Percentiles rank a stretch among this genome's conserved stretches.
Conservation (phyloP, 1,139 yeast genomes). For the Scheffersomyces titani region DNA sequence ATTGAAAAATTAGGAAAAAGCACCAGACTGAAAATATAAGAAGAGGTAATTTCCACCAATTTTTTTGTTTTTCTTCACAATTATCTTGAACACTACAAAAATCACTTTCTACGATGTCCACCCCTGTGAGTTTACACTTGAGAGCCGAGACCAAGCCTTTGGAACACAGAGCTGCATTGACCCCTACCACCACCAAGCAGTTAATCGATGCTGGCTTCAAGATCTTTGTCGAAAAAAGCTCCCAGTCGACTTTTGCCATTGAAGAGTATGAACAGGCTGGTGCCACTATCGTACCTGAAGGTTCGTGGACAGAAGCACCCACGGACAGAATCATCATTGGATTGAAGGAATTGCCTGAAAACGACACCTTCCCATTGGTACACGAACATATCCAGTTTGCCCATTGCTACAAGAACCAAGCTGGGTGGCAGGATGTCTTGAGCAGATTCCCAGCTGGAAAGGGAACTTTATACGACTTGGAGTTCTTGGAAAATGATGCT, state of each 20-base stretch:
- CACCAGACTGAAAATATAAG: neutral
- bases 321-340: conserved; percentile 87
- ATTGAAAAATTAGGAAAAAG: neutral
- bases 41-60: neutral
- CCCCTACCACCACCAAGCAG: conserved; percentile 86
- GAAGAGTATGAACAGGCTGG: conserved; percentile 81
- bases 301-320: conserved; percentile 92
- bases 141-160: conserved; percentile 97
- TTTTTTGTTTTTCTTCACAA: neutral
- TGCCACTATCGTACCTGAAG: conserved; percentile 85
- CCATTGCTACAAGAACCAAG: conserved; percentile 97
- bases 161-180: conserved; percentile 95
- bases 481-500: conserved; percentile 88
- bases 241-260: conserved; percentile 75
- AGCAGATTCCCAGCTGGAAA: conserved; percentile 87
- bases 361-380: conserved; percentile 83
- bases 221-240: conserved; percentile 82
- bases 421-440: conserved; percentile 93
- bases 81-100: neutral
- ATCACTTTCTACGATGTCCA: conserved; percentile 8
- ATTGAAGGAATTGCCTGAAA: conserved; percentile 91
- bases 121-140: conserved; percentile 63
- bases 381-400: conserved; percentile 99
- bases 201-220: conserved; percentile 86
- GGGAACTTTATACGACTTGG: conserved; percentile 89